Evolutionary conservation across 768 basidiomycete genomes (phyloP).

Genomic region (Suillus occidentalis): DNA sequence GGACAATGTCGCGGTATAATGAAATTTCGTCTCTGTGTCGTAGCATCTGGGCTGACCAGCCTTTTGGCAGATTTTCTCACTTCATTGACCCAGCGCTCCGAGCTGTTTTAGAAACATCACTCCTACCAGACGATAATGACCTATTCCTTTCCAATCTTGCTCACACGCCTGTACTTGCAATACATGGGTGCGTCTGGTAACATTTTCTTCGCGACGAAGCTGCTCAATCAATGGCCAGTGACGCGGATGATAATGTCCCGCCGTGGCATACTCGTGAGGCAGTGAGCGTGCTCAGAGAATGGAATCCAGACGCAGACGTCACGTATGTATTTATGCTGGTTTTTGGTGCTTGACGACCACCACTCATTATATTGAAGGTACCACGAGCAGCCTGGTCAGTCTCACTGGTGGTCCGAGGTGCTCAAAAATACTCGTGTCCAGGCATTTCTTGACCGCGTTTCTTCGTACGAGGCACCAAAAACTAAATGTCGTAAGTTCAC

Average conservation of each 20-base stretch:
- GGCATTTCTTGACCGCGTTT: slow-evolving; percentile 49
- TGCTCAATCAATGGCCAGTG: slow-evolving; percentile 39
- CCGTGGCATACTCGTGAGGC: slow-evolving; percentile 79
- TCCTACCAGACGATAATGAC: slow-evolving; percentile 87
- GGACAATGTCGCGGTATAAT: slow-evolving; percentile 57
- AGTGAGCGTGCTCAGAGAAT: slow-evolving; percentile 56
- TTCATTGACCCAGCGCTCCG: slow-evolving; percentile 75
- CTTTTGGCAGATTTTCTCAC: slow-evolving; percentile 55
- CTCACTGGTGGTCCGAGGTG: slow-evolving; percentile 71
- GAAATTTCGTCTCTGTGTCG: not conserved
- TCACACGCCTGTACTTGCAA: slow-evolving; percentile 65
- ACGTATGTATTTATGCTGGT: slow-evolving; percentile 39
- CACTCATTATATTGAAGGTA: slow-evolving; percentile 38
- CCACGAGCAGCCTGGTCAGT: slow-evolving; percentile 58
- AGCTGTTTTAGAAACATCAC: slow-evolving; percentile 68
- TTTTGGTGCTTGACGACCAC: not conserved
- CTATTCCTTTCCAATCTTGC: slow-evolving; percentile 78
- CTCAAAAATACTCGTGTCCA: slow-evolving; percentile 56
- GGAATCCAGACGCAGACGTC: slow-evolving; percentile 52
- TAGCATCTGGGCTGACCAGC: not conserved
- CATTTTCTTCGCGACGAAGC: not conserved
- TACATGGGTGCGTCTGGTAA: slow-evolving; percentile 66
- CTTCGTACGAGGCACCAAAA: not conserved
- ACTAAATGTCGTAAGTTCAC: slow-evolving; percentile 45
- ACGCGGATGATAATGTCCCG: slow-evolving; percentile 84